Evolutionary conservation across 202 grass and related monocot species (phyloP), one percentile per base, ranked within the genome.

Genomic region (Saccharum hybrid): DNA sequence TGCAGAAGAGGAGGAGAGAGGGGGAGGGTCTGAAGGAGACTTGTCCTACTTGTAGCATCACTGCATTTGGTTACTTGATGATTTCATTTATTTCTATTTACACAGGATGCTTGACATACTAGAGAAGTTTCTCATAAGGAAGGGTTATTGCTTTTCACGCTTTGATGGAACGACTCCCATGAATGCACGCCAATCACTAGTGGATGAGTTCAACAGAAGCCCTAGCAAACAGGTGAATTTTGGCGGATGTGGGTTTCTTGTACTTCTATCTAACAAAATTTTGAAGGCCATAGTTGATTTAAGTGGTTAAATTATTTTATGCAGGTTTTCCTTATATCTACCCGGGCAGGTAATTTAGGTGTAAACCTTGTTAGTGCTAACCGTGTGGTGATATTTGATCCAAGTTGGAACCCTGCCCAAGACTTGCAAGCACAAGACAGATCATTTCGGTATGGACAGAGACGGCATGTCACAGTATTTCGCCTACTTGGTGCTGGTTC

Each of bases 191-290:
- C 95, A 95, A 63, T 87, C 63, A 37, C 89, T 93, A 68, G 80
- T 98, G 84, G 95, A 98, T 87, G 95, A 98, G 48, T 98, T 98
- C 75, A 98, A 98, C 77, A 98, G 83, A 89, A 93, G 95, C 84
- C 90, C 90, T 86, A 98, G 95, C 65, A 98, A 91, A 91, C 92
- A 97, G 86, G 92, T 94, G 69, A 83, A 39, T 82, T 61, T 59
- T n/a, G 59, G 49, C 62, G 41, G 71, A 64, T 76, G 39, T 85
- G 70, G 67, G 3, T 79, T 60, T 74, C 63, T 26, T 22, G 10
- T 85, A 60, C 26, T 34, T 71, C 59, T 51, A 79, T 36, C 33
- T 38, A 23, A 81, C 4, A 85, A 64, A 46, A 10, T 86, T 83
- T 86, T 15, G 19, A 46, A 59, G 34, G 51, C 23, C 19, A 40